Percentiles rank a stretch among this genome's conserved stretches.
These are phyloP conservation scores for Rheum nobile DNA, from an alignment of 148 eudicot species.

Conservation along the genomic window DNA sequence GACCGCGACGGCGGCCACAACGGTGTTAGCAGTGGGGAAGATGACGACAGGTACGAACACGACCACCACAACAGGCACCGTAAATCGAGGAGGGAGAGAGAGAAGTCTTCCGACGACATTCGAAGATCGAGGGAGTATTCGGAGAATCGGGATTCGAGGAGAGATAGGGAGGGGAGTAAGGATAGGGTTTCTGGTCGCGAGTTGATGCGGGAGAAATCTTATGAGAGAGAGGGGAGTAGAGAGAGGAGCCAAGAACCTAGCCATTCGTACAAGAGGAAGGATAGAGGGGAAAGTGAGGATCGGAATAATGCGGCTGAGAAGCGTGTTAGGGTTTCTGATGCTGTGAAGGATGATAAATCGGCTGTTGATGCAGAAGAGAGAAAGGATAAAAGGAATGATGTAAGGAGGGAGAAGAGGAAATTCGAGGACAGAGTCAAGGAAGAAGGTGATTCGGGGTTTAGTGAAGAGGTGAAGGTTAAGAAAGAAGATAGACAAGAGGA, in stretches of 20 bases:
- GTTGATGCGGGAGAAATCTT: slow-evolving; percentile 17
- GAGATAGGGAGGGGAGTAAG: slow-evolving; percentile 18
- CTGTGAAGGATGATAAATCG: slow-evolving; percentile 23
- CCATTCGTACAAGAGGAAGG: slow-evolving; percentile 24
- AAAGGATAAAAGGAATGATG: slow-evolving; percentile 9
- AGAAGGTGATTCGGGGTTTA: background rate
- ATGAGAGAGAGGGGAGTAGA: slow-evolving; percentile 35
- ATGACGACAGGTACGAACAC: slow-evolving; percentile 13
- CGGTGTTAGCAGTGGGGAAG: slow-evolving; percentile 18
- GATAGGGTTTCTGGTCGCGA: slow-evolving; percentile 13
- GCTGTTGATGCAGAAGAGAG: slow-evolving; percentile 12
- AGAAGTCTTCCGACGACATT: slow-evolving; percentile 11
- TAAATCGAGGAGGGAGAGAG: slow-evolving; percentile 22
- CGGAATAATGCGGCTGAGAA: slow-evolving; percentile 13
- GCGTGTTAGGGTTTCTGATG: slow-evolving; percentile 17
- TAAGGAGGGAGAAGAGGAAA: slow-evolving; percentile 27
- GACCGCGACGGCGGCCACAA: slow-evolving; percentile 14
- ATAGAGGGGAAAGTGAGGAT: slow-evolving; percentile 24
- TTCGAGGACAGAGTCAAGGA: slow-evolving; percentile 23
- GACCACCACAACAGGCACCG: slow-evolving; percentile 14
- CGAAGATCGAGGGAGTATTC: slow-evolving; percentile 18
- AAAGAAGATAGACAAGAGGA: slow-evolving; percentile 15
- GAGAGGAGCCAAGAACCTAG: slow-evolving; percentile 30
- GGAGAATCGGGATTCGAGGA: slow-evolving; percentile 18
- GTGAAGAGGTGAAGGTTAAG: slow-evolving; percentile 13